Base-by-base conservation (phyloP, 306 rosid species). In the Sesbania bispinosa region DNA sequence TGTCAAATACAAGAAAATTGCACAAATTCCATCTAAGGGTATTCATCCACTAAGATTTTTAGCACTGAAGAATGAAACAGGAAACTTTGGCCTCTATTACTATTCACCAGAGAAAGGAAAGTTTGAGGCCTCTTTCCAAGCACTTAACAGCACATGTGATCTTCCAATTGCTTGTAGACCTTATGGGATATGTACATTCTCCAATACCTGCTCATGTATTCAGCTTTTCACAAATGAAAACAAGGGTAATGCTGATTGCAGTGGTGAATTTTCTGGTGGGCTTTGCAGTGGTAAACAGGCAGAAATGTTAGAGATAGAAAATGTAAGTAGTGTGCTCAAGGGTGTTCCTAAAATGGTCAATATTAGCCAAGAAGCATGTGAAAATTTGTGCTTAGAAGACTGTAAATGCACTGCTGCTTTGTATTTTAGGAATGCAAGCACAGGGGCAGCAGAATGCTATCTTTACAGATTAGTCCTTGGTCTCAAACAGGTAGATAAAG, bases 131-230 rank as follows among this genome's bases (percentile, higher is more conserved):
- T 69, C 96, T 20, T 91, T 86, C 72, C 93, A 84, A 79, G 99
- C 96, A 41, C 88, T 94, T 20, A 87, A 88, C 72, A 83, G 51
- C 5, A 89, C 95, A 1, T 91, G 98, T 68, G 97, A 94, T 71
- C 98, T 89, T 82, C 97, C 98, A 11, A 47, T 86, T 74, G 76
- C 97, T 7, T 94, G 98, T 75, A 76, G 43, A 24, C 87, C 97
- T 13, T 91, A 87, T 38, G 97, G 95, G 0, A 76, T 94, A 51
- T 94, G 98, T 38, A 94, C 98, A 35, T 78, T 80, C 30, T 86
- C 97, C 4, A 81, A 87, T 59, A 14, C 97, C 19, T 90, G 99
- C 61, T 87, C 96, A 0, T 91, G 99, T 51, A 73, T 91, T 67
- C 76, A 55, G 77, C 48, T 79, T 45, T 52, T 61, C 50, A 51